phyloP scores from a whole-genome alignment of 169 alveolate genomes.

The Plasmodium knowlesi region DNA sequence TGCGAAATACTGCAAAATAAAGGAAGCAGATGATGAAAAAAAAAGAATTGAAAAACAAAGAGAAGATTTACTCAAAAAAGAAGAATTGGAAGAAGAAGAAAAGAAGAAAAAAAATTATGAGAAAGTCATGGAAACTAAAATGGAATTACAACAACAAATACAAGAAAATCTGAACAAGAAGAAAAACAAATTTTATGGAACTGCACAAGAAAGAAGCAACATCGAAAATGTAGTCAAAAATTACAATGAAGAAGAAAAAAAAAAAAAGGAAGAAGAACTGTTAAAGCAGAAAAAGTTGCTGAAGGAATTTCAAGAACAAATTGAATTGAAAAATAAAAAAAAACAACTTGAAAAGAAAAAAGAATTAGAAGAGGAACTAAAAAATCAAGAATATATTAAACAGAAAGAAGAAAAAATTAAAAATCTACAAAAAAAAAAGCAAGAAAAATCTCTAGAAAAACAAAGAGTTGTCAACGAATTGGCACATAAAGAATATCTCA shows the following conservation, averaged over 20 bases:
- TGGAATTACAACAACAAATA: constrained; percentile 61
- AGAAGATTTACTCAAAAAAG: constrained; percentile 34
- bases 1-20: constrained; percentile 31
- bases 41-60: constrained; percentile 29
- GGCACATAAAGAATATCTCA: constrained; percentile 69
- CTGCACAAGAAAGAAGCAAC: constrained; percentile 34
- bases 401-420: constrained; percentile 58
- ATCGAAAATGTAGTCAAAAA: constrained; percentile 35
- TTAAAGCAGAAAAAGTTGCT: constrained; percentile 52
- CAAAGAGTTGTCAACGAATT: constrained; percentile 71
- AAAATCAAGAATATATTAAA: constrained; percentile 62
- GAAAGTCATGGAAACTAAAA: constrained; percentile 64
- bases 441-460: constrained; percentile 62
- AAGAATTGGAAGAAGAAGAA: constrained; percentile 34
- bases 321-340: constrained; percentile 65
- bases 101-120: constrained; percentile 38
- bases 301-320: constrained; percentile 72
- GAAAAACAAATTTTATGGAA: constrained; percentile 17
- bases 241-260: constrained; percentile 62
- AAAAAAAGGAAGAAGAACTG: constrained; percentile 63
- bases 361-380: constrained; percentile 65
- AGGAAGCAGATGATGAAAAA: constrained; percentile 20
- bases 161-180: constrained; percentile 58
- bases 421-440: constrained; percentile 19
- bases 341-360: constrained; percentile 46